Evolutionary conservation across 768 basidiomycete species (phyloP), one percentile per base, ranked within the genome.

Genomic region (Postia placenta): DNA sequence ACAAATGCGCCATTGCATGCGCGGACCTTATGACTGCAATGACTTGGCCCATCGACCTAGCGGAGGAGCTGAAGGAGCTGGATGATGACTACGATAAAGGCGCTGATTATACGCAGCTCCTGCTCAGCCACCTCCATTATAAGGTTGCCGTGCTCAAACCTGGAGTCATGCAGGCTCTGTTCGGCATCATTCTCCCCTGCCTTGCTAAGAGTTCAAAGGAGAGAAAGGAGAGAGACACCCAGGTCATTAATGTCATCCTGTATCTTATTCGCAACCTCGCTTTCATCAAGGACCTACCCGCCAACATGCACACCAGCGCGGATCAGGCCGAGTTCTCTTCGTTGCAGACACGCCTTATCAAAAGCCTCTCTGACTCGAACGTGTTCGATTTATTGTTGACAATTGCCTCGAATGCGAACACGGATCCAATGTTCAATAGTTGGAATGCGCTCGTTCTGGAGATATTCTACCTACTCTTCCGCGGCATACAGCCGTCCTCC

Each of bases 1-100:
- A 92, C 66, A 87, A 85, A 57, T 74, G 88, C 42, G 91, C 90
- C 0, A 77, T 95, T 23, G 80, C 84, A 0, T 87, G 85, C 54
- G 85, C 83, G 6, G 96, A 98, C 63, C 72, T 99, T 20, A 84
- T 98, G 63, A 89, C 92, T 0, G 93, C 94, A 0, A 90, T 99
- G 89, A 98, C 95, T 1, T 99, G 96, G 96, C 96, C 96, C 0
- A 95, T 99, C 47, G 91, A 98, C 66, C 73, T 98, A 54, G 88
- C 92, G 0, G 88, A 91, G 59, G 96, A 98, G 67, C 73, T 99
- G 54, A 88, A 87, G 58, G 96, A 98, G 61, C 80, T 97, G 47
- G 85, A 87, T 61, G 88, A 92, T 38, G 88, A 85, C 33, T 56
- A 80, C 17, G 88, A 89, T 65, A 80, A 78, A 52, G 81, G 84